phyloP scores from a whole-genome alignment of 306 rosid genomes.

The Sesbania bispinosa region DNA sequence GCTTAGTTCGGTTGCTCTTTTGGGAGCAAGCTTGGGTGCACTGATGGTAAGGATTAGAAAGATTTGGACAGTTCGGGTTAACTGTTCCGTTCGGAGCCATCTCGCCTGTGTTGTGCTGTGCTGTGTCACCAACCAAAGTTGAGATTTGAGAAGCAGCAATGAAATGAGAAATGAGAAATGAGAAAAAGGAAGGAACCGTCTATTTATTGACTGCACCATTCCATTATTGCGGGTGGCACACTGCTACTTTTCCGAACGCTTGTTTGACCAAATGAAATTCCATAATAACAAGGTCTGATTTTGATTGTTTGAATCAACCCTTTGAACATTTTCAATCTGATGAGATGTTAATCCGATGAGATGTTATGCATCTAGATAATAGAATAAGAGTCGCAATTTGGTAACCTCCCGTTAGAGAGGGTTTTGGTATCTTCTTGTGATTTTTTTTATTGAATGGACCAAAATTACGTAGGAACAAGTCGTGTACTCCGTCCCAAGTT shows the following conservation, averaged over 20 bases:
- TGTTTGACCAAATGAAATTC: conserved; percentile 24
- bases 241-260: background rate
- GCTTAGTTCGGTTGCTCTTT: conserved; percentile 45
- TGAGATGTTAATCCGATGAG: no score
- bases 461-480: no score
- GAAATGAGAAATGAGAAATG: background rate
- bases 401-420: no score
- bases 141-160: background rate
- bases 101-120: no score
- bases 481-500: no score
- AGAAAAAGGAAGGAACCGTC: background rate
- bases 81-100: conserved; percentile 57
- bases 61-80: conserved; percentile 48
- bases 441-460: no score
- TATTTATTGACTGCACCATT: background rate
- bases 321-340: background rate
- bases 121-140: no score
- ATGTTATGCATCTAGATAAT: background rate
- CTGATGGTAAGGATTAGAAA: conserved; percentile 77
- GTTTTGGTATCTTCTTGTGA: no score
- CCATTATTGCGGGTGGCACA: background rate
- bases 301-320: background rate
- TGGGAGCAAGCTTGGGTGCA: conserved; percentile 65
- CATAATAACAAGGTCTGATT: background rate
- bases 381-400: no score